Evolutionary conservation across 129 eudicot genomes (phyloP), one percentile per base, ranked within the genome.

Genomic region (Helianthus tuberosus): DNA sequence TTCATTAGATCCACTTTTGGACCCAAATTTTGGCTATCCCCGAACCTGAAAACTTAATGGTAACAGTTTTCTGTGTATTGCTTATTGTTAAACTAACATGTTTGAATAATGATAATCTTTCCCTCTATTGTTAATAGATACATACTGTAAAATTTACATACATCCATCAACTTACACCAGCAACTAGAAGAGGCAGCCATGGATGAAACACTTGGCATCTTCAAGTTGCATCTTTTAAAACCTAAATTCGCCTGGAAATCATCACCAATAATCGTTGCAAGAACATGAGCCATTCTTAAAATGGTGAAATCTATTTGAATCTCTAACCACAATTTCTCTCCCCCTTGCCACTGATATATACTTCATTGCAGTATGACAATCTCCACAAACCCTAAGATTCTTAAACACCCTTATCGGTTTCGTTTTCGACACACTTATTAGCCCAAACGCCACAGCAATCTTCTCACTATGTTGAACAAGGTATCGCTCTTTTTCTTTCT

Each of bases 401-500:
- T 89, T 89, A 46, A 87, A 87, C 41, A 89, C 82, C 65, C 88
- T 75, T 25, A 89, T 89, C 1, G 92, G 85, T 73, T 82, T 86
- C 1, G 76, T 64, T 48, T 43, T 80, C 1, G 74, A 53, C 63
- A 83, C 81, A 71, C 88, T 86, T 38, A 89, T 87, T 44, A 89
- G 83, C 41, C 90, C 96, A 69, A 81, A 89, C 5, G 92, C 92
- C 78, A 89, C 86, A 16, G 96, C 96, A 29, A 89, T 68, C 77
- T 86, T 89, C 83, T 89, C 96, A 76, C 96, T 89, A 44, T 89
- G 96, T 20, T 86, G 96, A 53, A 89, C 51, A 81, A 89, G 49
- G 69, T 76, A 84, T 13, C 49, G 61, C 74, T 87, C 90, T 82
- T 87, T 84, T 46, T 79, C 80, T 66, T 78, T 84, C 69, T 86